Percentiles rank a stretch among this genome's conserved stretches.
Evolutionary conservation across 345 rosid species (phyloP).

Genomic region (Eucalyptus melliodora): DNA sequence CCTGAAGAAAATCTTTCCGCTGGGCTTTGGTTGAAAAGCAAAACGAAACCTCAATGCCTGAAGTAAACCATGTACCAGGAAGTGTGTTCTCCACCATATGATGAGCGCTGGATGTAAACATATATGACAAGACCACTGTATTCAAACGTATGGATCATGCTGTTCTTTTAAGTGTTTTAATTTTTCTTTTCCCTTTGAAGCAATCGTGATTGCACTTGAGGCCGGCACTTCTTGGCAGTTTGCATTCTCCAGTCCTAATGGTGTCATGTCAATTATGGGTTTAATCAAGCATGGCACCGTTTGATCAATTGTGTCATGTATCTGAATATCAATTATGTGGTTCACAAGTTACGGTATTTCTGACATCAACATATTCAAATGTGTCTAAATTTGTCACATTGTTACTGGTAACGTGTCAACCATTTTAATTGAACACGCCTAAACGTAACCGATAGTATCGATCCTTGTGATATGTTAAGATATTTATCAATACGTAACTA

Average conservation of each 20-base stretch:
- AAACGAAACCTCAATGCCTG: neutral
- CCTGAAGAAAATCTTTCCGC: neutral
- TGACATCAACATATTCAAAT: neutral
- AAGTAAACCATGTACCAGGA: neutral
- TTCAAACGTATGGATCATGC: neutral
- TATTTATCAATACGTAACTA: no score
- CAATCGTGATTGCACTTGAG: neutral
- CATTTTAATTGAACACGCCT: neutral
- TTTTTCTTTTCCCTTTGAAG: neutral
- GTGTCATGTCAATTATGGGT: neutral
- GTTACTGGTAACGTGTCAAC: fast-evolving
- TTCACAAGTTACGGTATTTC: neutral
- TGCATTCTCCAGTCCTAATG: fast-evolving
- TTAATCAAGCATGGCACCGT: neutral
- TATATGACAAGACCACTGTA: neutral
- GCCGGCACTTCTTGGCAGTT: neutral
- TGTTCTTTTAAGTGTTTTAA: neutral
- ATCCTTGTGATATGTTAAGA: neutral
- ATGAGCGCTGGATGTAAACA: neutral
- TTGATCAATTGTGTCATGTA: neutral
- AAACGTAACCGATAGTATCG: fast-evolving
- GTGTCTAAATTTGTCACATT: fast-evolving
- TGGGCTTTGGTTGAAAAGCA: neutral
- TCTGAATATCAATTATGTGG: neutral
- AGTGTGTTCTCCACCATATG: neutral